Evolutionary conservation across 768 basidiomycete species (phyloP), one percentile per base, ranked within the genome.

Genomic region (Leccinum sublutescens): DNA sequence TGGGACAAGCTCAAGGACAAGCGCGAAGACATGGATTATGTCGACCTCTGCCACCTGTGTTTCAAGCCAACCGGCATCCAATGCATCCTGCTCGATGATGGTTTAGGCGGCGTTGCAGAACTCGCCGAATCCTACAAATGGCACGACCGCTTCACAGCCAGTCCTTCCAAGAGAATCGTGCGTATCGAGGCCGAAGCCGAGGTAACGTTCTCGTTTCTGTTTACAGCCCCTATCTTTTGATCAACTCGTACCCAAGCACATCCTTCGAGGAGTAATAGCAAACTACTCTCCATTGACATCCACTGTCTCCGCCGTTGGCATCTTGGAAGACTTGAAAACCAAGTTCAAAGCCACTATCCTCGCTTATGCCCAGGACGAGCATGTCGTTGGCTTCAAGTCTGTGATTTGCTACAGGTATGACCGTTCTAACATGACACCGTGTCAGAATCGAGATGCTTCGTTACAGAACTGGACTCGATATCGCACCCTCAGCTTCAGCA

Each of bases 61-160:
- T 81, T 92, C 71, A 72, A 74, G 50, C 76, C 76, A 6, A 78
- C 85, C 1, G 76, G 77, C n/a, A 88, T 90, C 48, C 83, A 87
- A 61, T 83, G 82, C 58, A 77, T 92, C 56, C 74, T 93, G 29
- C 76, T 93, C 50, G 91, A 91, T 67, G 90, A 92, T 64, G 89
- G 89, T 2, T 72, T 92, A 6, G 81, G 81, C 21, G 79, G 78
- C 2, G 72, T 76, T 2, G 70, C 71, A 12, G 77, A 79, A 29
- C 68, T 81, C 50, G 77, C 82, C 3, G 80, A 87, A 68, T 74
- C 74, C 4, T 80, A 79, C 63, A 61, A 67, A 54, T 88, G 87
- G 86, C 89, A 91, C 62, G 82, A 87, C 63, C 76, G 73, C 52
- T 85, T 86, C 56, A 83, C 85, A 4, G 61, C 64, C 6, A 81